Percentiles rank a stretch among this genome's conserved stretches.
These are phyloP conservation scores for Ammopiptanthus mongolicus DNA, from an alignment of 306 rosid genomes.

Conservation along the genomic window DNA sequence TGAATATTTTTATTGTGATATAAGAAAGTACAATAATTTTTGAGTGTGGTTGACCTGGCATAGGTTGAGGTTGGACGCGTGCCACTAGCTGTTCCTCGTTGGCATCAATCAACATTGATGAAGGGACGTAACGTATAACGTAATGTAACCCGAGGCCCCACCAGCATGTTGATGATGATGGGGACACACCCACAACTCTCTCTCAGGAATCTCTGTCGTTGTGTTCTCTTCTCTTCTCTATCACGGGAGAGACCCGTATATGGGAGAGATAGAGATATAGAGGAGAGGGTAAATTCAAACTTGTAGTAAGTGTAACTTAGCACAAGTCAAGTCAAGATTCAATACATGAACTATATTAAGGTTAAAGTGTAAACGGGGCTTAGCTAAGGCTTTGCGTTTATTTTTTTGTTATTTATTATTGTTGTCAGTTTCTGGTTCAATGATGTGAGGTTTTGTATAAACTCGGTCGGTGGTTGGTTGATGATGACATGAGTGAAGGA, in stretches of 20 bases:
- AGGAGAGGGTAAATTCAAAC: background rate
- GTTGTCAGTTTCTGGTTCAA: background rate
- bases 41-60: background rate
- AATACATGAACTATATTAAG: background rate
- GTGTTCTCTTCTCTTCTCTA: too few species aligned
- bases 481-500: background rate
- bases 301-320: background rate
- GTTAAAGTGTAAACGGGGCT: background rate
- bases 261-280: too few species aligned
- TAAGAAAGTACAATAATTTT: background rate
- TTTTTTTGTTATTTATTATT: background rate
- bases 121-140: background rate
- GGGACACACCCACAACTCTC: slow-evolving; percentile 27
- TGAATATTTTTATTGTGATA: too few species aligned
- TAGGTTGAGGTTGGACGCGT: background rate
- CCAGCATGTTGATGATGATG: background rate
- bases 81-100: slow-evolving; percentile 15
- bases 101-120: background rate
- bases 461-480: slow-evolving; percentile 4
- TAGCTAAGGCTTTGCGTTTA: too few species aligned
- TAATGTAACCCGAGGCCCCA: slow-evolving; percentile 16
- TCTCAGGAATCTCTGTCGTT: slow-evolving; percentile 51
- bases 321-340: background rate
- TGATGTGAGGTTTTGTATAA: slow-evolving; percentile 13
- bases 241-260: too few species aligned